Base-by-base conservation (phyloP, 2,329 filamentous ascomycete species). In the Trichoderma sp. region DNA sequence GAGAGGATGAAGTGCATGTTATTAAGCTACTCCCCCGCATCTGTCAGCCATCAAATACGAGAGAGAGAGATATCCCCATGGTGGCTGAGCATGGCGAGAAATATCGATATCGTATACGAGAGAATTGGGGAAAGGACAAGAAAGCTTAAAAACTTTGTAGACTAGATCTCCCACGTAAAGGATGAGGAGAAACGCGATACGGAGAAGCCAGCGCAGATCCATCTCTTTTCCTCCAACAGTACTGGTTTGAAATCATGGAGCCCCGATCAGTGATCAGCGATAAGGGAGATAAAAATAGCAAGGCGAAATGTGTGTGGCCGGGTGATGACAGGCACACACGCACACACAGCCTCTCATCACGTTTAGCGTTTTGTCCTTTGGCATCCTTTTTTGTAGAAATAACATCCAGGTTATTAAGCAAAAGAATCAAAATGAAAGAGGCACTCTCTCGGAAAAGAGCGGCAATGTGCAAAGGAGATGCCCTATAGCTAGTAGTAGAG, bases 281-380 rank as follows among this genome's bases (percentile, higher is more conserved):
- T 55, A 24, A 55, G 40, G 6, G 24, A 52, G 52, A 55, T 55
- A 55, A 55, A 55, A 55, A 55, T 55, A 55, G 52, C 52, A 29
- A 14, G 27, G 27, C 52, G 24, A 7, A 49, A 5, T 35, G 33
- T 3, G 49, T 29, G n/a, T 55, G 24, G 5, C n/a, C n/a, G 43
- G 10, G 1, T 16, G 43, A 47, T 47, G 16, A 21, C 19, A 47
- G 43, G n/a, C 43, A 47, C 49, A 47, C 62, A 56, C 49, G 33
- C 62, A 56, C 49, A 43, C 62, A 65, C 52, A 65, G 62, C 62
- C 62, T 57, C 62, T 65, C 52, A 27, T 65, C 35, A 33, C 52
- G 29, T 43, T n/a, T 11, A 35, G 43, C 21, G 62, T 65, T 65
- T 65, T 52, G 35, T 57, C 56, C 47, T 33, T 7, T 8, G 35